Percentiles rank a stretch among this genome's conserved stretches.
These are phyloP conservation scores for Nidularia pulvinata DNA, from an alignment of 768 basidiomycete genomes.

Conservation along the genomic window DNA sequence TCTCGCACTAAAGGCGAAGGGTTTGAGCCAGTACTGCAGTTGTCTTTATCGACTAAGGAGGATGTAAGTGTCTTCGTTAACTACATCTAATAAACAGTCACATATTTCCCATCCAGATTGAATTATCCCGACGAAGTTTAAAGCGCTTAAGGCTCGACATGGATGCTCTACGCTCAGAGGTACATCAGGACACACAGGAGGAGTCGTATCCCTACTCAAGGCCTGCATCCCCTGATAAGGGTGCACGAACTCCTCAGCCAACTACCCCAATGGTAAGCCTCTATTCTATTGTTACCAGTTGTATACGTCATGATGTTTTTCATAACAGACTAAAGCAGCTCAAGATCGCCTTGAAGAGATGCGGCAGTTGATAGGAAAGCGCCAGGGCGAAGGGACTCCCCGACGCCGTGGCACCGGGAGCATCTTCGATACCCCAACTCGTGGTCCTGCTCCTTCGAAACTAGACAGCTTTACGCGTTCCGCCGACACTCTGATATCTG, in stretches of 20 bases:
- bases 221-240: conserved; percentile 61
- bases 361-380: conserved; percentile 67
- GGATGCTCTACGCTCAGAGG: conserved; percentile 31
- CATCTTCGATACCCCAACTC: conserved; percentile 28
- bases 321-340: conserved; percentile 65
- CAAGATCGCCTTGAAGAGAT: conserved; percentile 84
- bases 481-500: conserved; percentile 53
- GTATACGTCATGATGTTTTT: background rate
- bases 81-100: background rate
- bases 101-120: conserved; percentile 47
- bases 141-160: conserved; percentile 78
- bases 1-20: conserved; percentile 30
- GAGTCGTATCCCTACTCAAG: conserved; percentile 27
- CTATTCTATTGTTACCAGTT: conserved; percentile 2
- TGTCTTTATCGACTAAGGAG: conserved; percentile 56
- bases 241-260: conserved; percentile 42
- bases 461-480: conserved; percentile 35
- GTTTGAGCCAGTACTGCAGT: conserved; percentile 43
- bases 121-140: conserved; percentile 65
- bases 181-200: conserved; percentile 15
- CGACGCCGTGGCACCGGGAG: conserved; percentile 41
- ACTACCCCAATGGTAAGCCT: conserved; percentile 39
- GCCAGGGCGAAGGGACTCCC: conserved; percentile 53
- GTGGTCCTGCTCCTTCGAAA: conserved; percentile 15
- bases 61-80: conserved; percentile 49